phyloP scores from a whole-genome alignment of 2,329 filamentous ascomycete species.

The Aspergillus spinulosporus region DNA sequence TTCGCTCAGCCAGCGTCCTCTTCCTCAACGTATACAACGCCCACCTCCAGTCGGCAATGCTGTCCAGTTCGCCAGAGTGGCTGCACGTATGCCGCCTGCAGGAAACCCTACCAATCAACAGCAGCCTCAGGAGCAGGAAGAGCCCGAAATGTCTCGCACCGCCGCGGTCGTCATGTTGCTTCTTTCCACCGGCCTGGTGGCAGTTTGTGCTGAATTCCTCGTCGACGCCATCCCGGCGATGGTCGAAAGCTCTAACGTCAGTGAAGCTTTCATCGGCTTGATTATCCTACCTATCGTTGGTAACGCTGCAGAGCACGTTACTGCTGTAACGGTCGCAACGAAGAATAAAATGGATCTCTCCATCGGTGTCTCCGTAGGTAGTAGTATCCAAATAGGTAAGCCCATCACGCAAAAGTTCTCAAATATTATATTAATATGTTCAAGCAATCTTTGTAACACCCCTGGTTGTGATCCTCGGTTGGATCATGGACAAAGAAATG shows the following conservation, averaged over 20 bases:
- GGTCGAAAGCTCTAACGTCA: slow-evolving; percentile 60
- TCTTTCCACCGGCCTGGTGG: slow-evolving; percentile 58
- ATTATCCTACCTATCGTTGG: slow-evolving; percentile 79
- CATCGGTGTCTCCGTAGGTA: slow-evolving; percentile 77
- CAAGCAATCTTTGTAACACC: slow-evolving; percentile 73
- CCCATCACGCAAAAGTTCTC: neutral
- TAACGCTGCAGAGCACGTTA: slow-evolving; percentile 79
- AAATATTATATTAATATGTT: too few species aligned
- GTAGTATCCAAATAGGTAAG: slow-evolving; percentile 70
- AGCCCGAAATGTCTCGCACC: slow-evolving; percentile 55
- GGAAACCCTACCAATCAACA: slow-evolving; percentile 18
- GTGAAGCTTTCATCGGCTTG: slow-evolving; percentile 70
- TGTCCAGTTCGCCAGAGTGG: slow-evolving; percentile 36
- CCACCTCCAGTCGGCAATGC: slow-evolving; percentile 33
- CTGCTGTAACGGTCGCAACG: slow-evolving; percentile 73
- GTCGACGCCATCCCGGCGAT: slow-evolving; percentile 71
- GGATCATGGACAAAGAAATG: slow-evolving; percentile 74
- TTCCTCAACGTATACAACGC: slow-evolving; percentile 11
- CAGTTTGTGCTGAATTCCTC: slow-evolving; percentile 69
- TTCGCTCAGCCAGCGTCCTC: slow-evolving; percentile 25
- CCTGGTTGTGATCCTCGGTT: slow-evolving; percentile 73
- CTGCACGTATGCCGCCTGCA: slow-evolving; percentile 28
- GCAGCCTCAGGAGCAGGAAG: slow-evolving; percentile 19
- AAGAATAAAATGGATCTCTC: slow-evolving; percentile 86
- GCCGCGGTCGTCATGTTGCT: slow-evolving; percentile 58